Conservation (phyloP, 2,329 filamentous ascomycete species). For the Mariannaea elegans region DNA sequence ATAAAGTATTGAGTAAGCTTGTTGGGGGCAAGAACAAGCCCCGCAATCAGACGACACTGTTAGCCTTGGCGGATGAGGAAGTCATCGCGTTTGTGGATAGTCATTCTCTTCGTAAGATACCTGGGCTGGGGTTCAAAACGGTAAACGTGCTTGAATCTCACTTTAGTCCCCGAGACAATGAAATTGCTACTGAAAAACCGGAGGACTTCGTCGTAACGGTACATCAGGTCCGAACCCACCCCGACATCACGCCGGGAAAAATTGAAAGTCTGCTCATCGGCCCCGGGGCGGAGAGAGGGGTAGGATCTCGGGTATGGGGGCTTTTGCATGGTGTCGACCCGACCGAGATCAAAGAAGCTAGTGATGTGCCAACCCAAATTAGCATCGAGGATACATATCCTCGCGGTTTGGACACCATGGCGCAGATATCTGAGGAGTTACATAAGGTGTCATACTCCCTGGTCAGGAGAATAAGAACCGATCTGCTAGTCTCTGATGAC, state of each 20-base stretch:
- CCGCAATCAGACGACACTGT: conserved; percentile 82
- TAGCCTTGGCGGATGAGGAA: conserved; percentile 68
- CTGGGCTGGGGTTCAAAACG: conserved; percentile 83
- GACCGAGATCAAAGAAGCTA: conserved; percentile 75
- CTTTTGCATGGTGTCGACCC: conserved; percentile 84
- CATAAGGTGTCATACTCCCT: conserved; percentile 74
- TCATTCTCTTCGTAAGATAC: conserved; percentile 81
- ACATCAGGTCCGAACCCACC: conserved; percentile 68
- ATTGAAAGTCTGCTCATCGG: conserved; percentile 77
- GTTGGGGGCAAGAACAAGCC: conserved; percentile 88
- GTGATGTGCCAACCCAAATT: conserved; percentile 82
- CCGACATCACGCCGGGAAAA: conserved; percentile 67
- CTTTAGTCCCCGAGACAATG: conserved; percentile 51
- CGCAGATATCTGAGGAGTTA: conserved; percentile 74
- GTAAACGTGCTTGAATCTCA: conserved; percentile 60
- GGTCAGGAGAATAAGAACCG: conserved; percentile 79
- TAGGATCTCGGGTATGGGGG: conserved; percentile 78
- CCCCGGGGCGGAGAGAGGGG: conserved; percentile 74
- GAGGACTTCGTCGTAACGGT: conserved; percentile 66
- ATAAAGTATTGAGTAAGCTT: conserved; percentile 86
- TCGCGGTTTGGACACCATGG: conserved; percentile 70
- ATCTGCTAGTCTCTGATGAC: conserved; percentile 69
- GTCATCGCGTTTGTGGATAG: conserved; percentile 76
- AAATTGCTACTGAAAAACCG: conserved; percentile 41
- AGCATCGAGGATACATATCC: conserved; percentile 92